phyloP scores from a whole-genome alignment of 2,329 filamentous ascomycete species.

The Colletotrichum endophyticum region DNA sequence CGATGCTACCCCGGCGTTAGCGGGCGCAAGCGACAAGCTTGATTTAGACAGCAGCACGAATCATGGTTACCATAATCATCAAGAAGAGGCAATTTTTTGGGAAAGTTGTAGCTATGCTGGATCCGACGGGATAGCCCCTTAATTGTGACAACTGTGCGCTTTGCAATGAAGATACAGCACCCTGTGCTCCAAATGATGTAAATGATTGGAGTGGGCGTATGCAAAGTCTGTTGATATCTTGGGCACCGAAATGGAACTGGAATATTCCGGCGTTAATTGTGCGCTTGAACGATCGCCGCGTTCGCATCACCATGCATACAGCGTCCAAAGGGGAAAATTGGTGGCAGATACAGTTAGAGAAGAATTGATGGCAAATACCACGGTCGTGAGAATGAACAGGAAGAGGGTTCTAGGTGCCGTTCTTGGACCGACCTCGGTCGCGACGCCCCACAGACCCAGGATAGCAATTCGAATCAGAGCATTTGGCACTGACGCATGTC shows the following conservation, averaged over 20 bases:
- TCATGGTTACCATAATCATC: not conserved
- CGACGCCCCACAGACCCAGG: not conserved
- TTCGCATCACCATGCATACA: rapidly evolving
- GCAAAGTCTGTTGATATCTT: rapidly evolving
- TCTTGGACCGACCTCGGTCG: rapidly evolving
- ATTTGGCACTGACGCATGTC: not conserved
- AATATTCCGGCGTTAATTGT: rapidly evolving
- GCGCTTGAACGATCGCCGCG: rapidly evolving
- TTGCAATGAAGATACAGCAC: not conserved
- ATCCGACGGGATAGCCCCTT: not conserved
- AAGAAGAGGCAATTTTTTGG: not conserved
- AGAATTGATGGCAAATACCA: no score
- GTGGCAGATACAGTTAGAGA: no score
- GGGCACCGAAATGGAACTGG: not conserved
- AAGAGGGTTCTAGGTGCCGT: rapidly evolving
- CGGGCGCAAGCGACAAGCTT: not conserved
- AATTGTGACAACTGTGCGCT: not conserved
- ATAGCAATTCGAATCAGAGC: rapidly evolving
- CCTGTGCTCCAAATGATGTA: rapidly evolving
- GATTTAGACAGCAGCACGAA: not conserved
- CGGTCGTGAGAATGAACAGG: no score
- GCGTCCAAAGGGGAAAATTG: no score
- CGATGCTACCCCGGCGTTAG: not conserved
- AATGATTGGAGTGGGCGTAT: not conserved
- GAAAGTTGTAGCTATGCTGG: not conserved